phyloP scores from a whole-genome alignment of 2,329 filamentous ascomycete species.

The Colletotrichum limetticola region DNA sequence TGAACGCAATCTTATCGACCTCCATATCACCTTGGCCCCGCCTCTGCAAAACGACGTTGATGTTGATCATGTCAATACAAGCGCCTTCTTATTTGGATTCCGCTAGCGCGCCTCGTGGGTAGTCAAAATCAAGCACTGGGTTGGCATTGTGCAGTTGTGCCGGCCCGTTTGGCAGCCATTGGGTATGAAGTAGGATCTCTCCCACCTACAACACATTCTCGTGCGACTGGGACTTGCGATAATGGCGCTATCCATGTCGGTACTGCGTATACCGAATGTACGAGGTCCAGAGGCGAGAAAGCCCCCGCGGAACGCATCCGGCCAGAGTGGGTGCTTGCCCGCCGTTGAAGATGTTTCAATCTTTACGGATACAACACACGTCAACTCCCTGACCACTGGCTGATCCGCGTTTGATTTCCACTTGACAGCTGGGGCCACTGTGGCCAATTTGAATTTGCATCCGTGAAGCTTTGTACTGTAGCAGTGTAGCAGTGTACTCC shows the following conservation, averaged over 20 bases:
- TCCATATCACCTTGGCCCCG: slow-evolving; percentile 9
- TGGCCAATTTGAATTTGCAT: neutral
- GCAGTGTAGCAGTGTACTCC: too few relatives aligned
- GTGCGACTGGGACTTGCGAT: neutral
- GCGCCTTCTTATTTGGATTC: neutral
- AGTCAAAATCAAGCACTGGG: neutral
- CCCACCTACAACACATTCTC: neutral
- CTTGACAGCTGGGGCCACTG: slow-evolving; percentile 20
- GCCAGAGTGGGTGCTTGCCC: slow-evolving; percentile 8
- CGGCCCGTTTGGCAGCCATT: neutral
- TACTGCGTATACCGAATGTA: neutral
- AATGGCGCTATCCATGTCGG: slow-evolving; percentile 18
- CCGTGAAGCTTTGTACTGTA: neutral
- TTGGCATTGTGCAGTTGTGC: neutral
- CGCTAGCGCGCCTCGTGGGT: neutral
- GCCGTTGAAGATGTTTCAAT: slow-evolving; percentile 28
- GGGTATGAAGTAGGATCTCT: neutral
- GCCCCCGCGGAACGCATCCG: slow-evolving; percentile 30
- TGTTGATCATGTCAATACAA: slow-evolving; percentile 9
- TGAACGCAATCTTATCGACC: slow-evolving; percentile 10
- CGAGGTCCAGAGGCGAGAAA: neutral
- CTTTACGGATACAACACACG: slow-evolving; percentile 2
- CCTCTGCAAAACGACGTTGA: neutral
- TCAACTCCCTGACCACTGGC: slow-evolving; percentile 12
- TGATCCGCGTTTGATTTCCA: slow-evolving; percentile 27